Percentiles rank a stretch among this genome's conserved stretches.
Evolutionary conservation across 345 rosid genomes (phyloP).

Genomic region (Euphorbia peplus): DNA sequence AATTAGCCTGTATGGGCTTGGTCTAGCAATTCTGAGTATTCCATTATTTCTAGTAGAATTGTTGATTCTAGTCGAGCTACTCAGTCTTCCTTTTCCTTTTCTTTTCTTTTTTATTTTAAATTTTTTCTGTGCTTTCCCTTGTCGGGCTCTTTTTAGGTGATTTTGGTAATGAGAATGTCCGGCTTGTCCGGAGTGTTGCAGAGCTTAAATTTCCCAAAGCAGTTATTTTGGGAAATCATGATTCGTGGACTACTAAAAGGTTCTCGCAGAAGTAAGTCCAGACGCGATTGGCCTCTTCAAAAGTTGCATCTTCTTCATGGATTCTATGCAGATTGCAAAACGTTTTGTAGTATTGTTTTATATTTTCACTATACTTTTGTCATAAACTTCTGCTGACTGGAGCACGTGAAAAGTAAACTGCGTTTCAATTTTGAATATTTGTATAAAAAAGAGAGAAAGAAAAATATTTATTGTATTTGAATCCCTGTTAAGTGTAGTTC

Average conservation of each 20-base stretch:
- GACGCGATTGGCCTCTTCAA: background rate
- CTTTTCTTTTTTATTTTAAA: background rate
- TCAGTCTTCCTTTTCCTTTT: background rate
- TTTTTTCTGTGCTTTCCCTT: background rate
- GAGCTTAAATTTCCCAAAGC: conserved; percentile 65
- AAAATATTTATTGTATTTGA: background rate
- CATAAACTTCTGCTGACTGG: conserved; percentile 1
- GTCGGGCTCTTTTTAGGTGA: conserved; percentile 54
- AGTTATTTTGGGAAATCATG: conserved; percentile 83
- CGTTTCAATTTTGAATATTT: background rate
- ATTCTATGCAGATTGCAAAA: background rate
- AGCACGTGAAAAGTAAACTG: background rate
- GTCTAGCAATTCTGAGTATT: background rate
- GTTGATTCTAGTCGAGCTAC: background rate
- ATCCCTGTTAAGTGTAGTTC: background rate
- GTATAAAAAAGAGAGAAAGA: background rate
- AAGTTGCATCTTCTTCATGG: background rate
- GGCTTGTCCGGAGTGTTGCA: conserved; percentile 63
- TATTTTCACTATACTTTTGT: background rate
- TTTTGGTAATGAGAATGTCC: conserved; percentile 74
- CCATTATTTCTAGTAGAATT: background rate
- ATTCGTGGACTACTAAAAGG: conserved; percentile 65
- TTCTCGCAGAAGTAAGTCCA: conserved; percentile 51
- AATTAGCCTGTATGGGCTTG: background rate
- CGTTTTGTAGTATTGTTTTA: background rate